Conservation (phyloP, 164 flowering plant genomes). For the Akebia trifoliata region DNA sequence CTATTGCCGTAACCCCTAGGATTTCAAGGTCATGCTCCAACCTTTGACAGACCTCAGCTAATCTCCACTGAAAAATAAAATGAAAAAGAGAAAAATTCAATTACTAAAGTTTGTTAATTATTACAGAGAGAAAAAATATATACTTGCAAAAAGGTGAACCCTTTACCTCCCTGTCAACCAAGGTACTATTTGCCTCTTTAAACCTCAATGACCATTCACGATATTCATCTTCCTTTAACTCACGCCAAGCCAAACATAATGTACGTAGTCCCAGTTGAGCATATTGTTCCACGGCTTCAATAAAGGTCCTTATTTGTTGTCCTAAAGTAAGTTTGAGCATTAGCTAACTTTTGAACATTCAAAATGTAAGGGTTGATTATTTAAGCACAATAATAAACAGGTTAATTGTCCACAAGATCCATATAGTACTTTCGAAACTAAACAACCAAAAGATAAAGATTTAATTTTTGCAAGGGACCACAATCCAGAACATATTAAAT, state of each 20-base stretch:
- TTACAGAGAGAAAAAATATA: not conserved
- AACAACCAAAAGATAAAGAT: not conserved
- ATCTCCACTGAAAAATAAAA: slow-evolving; percentile 62
- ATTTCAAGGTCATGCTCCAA: slow-evolving; percentile 79
- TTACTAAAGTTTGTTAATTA: not conserved
- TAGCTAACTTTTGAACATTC: slow-evolving; percentile 6
- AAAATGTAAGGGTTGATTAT: not conserved
- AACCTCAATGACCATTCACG: slow-evolving; percentile 81
- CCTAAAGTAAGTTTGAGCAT: slow-evolving; percentile 41
- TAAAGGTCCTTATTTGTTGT: slow-evolving; percentile 58
- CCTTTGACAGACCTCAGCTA: slow-evolving; percentile 93
- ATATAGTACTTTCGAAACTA: not conserved
- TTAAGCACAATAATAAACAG: not conserved
- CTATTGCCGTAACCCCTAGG: slow-evolving; percentile 97
- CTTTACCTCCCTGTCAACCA: slow-evolving; percentile 96
- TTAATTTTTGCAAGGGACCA: too few relatives aligned
- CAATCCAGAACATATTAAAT: too few relatives aligned
- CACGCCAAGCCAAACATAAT: slow-evolving; percentile 95
- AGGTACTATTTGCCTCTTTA: slow-evolving; percentile 84
- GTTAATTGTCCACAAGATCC: not conserved
- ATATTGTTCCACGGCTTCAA: slow-evolving; percentile 94
- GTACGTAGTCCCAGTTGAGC: slow-evolving; percentile 88
- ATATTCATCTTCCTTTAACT: slow-evolving; percentile 80
- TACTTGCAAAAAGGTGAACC: slow-evolving; percentile 4
- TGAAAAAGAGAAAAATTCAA: not conserved